Conservation (phyloP, 2,329 filamentous ascomycete species). For the Ophiocordyceps camponoti-saundersi region DNA sequence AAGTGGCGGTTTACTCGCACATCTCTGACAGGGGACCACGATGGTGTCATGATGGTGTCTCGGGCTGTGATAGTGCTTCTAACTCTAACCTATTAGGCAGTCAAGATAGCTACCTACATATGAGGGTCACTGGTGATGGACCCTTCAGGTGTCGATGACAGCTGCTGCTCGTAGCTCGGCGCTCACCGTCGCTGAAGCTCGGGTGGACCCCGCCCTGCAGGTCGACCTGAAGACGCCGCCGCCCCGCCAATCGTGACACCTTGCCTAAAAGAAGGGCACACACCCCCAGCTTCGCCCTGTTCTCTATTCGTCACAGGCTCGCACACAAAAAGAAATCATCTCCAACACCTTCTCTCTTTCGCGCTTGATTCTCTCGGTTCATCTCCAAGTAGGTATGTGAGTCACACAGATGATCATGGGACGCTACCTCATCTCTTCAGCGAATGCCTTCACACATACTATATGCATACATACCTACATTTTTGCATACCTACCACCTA, state of each 20-base stretch:
- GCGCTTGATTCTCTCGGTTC: background rate
- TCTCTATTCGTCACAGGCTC: background rate
- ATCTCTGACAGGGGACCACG: too few species aligned
- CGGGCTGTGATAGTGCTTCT: background rate
- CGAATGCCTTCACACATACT: too few species aligned
- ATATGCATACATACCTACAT: too few species aligned
- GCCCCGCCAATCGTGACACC: conserved; percentile 14
- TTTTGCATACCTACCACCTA: background rate
- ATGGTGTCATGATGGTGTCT: too few species aligned
- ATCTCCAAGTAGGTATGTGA: background rate
- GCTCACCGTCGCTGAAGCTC: background rate
- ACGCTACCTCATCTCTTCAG: too few species aligned
- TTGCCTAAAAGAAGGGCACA: conserved; percentile 14
- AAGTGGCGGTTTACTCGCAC: too few species aligned
- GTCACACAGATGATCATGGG: background rate
- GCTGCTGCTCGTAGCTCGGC: background rate
- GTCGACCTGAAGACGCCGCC: conserved; percentile 5
- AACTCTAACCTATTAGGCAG: too few species aligned
- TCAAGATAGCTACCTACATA: too few species aligned
- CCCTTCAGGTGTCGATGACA: background rate
- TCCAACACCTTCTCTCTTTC: background rate
- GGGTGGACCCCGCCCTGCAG: conserved; percentile 6
- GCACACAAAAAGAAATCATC: conserved; percentile 1
- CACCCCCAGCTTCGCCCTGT: conserved; percentile 1
- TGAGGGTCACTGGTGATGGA: background rate